phyloP scores from a whole-genome alignment of 208 protist species.

The Herpetomonas samuelpessoai region DNA sequence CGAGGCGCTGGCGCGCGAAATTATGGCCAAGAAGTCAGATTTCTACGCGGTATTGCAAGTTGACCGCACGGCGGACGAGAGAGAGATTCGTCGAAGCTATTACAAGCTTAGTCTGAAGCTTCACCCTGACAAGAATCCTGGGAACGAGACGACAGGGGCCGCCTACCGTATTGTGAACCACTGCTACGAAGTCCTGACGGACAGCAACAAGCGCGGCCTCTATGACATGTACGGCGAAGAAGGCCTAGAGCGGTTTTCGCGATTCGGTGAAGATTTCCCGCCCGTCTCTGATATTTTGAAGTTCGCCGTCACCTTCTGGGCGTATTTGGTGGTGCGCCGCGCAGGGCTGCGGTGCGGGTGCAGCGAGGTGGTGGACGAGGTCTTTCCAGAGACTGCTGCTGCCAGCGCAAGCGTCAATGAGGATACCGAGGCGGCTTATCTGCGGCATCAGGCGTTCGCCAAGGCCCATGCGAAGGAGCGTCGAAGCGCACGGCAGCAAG shows the following conservation, averaged over 20 bases:
- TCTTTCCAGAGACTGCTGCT: neutral
- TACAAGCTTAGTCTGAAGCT: conserved; percentile 32
- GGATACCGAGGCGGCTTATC: neutral
- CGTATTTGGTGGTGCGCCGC: neutral
- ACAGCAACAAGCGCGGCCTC: conserved; percentile 77
- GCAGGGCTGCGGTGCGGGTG: conserved; percentile 3
- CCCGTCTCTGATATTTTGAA: conserved; percentile 3
- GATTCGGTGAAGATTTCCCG: conserved; percentile 10
- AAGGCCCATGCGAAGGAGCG: neutral
- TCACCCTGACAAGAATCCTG: conserved; percentile 52
- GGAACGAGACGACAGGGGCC: conserved; percentile 31
- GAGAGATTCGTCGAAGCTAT: conserved; percentile 32
- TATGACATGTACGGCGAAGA: conserved; percentile 81
- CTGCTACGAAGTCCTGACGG: conserved; percentile 93
- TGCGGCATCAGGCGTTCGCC: conserved; percentile 1
- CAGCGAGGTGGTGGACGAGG: conserved; percentile 7
- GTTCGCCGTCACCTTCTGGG: neutral
- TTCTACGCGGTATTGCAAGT: conserved; percentile 37
- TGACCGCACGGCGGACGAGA: conserved; percentile 11
- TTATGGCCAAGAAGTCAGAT: conserved; percentile 21
- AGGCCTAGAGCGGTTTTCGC: conserved; percentile 3
- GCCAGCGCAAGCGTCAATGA: neutral
- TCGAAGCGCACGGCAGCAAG: neutral
- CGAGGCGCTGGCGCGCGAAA: conserved; percentile 4
- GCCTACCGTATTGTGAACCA: conserved; percentile 57